A percentile compares a stretch with the other conserved stretches of the same genome.
phyloP scores from a whole-genome alignment of 2,329 filamentous ascomycete genomes.

The Fusarium sarcochroum region DNA sequence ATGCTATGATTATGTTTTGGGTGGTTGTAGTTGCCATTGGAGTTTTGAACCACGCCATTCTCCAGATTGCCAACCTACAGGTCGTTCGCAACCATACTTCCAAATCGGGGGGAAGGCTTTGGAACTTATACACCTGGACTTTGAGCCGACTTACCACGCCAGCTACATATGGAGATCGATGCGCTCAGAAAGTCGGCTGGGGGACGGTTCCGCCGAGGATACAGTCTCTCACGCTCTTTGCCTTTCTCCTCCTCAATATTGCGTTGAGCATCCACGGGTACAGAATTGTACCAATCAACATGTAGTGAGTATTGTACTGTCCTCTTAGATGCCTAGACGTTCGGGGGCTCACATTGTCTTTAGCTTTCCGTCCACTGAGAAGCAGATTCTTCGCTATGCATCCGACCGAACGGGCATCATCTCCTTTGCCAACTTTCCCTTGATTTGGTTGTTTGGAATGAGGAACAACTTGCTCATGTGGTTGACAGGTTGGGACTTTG shows the following conservation, averaged over 20 bases:
- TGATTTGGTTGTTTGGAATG: conserved; percentile 76
- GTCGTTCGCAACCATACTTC: conserved; percentile 5
- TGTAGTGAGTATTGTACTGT: conserved; percentile 53
- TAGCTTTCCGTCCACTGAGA: conserved; percentile 54
- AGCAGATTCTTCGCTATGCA: conserved; percentile 66
- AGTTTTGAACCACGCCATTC: conserved; percentile 49
- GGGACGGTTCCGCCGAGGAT: conserved; percentile 60
- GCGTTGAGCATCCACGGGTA: conserved; percentile 56
- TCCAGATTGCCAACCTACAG: conserved; percentile 20
- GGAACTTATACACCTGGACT: conserved; percentile 47
- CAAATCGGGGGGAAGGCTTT: background rate
- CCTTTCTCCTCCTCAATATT: conserved; percentile 58
- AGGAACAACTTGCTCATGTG: conserved; percentile 77
- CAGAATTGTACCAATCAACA: conserved; percentile 54
- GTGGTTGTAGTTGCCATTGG: conserved; percentile 55
- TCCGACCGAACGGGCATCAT: conserved; percentile 76
- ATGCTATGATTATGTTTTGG: conserved; percentile 60
- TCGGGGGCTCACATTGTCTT: background rate
- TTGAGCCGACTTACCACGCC: conserved; percentile 55
- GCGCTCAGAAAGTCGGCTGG: conserved; percentile 61
- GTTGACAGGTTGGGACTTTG: conserved; percentile 78
- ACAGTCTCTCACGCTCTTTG: conserved; percentile 58
- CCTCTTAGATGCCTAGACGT: accelerated
- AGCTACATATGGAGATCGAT: conserved; percentile 60
- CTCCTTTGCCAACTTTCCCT: conserved; percentile 73